Evolutionary conservation across 1,284 basidiomycete species (phyloP).

Genomic region (Apiotrichum domesticum): DNA sequence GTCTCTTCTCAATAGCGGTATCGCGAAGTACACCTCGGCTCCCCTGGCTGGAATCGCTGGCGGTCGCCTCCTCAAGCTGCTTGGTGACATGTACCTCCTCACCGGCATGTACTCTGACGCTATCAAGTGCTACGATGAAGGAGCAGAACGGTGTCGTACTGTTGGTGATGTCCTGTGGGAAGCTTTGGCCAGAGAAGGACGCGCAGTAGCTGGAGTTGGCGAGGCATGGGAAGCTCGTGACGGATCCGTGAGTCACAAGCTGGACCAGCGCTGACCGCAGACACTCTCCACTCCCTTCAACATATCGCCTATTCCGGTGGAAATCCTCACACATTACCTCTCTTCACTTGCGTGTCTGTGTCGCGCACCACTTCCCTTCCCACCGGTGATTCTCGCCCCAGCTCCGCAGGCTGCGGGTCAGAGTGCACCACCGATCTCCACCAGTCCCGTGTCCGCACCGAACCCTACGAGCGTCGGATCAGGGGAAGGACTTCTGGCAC

Average conservation of each 20-base stretch:
- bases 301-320: conserved; percentile 35
- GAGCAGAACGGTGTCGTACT: conserved; percentile 63
- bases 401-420: conserved; percentile 28
- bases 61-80: conserved; percentile 67
- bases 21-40: conserved; percentile 32
- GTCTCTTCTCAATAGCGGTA: conserved; percentile 2
- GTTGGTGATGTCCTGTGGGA: conserved; percentile 78
- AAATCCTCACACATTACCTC: conserved; percentile 39
- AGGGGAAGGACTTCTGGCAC: conserved; percentile 42
- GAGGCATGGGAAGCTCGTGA: conserved; percentile 74
- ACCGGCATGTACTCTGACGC: conserved; percentile 76
- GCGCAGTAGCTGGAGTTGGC: conserved; percentile 68
- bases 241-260: conserved; percentile 51
- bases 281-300: conserved; percentile 35
- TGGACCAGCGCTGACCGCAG: conserved; percentile 11
- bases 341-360: conserved; percentile 32
- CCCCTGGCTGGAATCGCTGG: conserved; percentile 34
- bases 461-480: conserved; percentile 21
- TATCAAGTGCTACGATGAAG: conserved; percentile 75
- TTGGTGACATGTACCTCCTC: conserved; percentile 81
- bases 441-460: conserved; percentile 21
- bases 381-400: conserved; percentile 34
- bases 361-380: conserved; percentile 36
- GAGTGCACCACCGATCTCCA: conserved; percentile 13
- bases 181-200: conserved; percentile 73